These are phyloP conservation scores for Lachancea lanzarotensis DNA, from an alignment of 805 yeast genomes.

Conservation along the genomic window DNA sequence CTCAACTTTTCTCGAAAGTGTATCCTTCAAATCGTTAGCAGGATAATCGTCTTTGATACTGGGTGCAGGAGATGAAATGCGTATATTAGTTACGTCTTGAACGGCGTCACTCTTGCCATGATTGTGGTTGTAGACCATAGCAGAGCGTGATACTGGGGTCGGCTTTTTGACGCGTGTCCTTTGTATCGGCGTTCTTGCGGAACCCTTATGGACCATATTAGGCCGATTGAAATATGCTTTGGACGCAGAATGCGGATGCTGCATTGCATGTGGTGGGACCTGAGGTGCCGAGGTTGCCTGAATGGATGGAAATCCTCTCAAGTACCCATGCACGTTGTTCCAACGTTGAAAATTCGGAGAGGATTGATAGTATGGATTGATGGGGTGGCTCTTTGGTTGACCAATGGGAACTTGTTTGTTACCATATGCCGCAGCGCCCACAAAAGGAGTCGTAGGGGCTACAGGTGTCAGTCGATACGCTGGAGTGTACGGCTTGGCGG, in stretches of 20 bases:
- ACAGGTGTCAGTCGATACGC: slow-evolving; percentile 17
- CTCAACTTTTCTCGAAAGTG: background rate
- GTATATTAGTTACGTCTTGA: background rate
- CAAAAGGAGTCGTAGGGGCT: slow-evolving; percentile 15
- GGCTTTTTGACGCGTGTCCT: slow-evolving; percentile 3
- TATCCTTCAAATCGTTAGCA: background rate
- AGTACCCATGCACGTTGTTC: slow-evolving; percentile 10
- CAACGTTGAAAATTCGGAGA: slow-evolving; percentile 12
- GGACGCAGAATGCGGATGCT: slow-evolving; percentile 10
- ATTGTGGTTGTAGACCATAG: background rate
- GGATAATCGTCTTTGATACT: background rate
- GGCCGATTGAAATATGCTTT: slow-evolving; percentile 10
- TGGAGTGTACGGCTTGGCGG: slow-evolving; percentile 18
- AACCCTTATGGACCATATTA: slow-evolving; percentile 14
- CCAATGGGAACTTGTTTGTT: slow-evolving; percentile 14
- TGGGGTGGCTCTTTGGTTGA: slow-evolving; percentile 11
- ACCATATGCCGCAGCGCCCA: slow-evolving; percentile 12
- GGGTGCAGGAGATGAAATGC: slow-evolving; percentile 14
- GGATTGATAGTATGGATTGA: slow-evolving; percentile 11
- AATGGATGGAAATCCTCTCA: slow-evolving; percentile 8
- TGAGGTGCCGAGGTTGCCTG: slow-evolving; percentile 10
- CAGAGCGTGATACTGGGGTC: background rate
- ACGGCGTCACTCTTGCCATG: background rate
- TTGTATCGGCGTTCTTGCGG: slow-evolving; percentile 13
- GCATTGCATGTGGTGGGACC: slow-evolving; percentile 3